Conservation (phyloP, 352 stramenopile species). For the Phytophthora citrophthora region DNA sequence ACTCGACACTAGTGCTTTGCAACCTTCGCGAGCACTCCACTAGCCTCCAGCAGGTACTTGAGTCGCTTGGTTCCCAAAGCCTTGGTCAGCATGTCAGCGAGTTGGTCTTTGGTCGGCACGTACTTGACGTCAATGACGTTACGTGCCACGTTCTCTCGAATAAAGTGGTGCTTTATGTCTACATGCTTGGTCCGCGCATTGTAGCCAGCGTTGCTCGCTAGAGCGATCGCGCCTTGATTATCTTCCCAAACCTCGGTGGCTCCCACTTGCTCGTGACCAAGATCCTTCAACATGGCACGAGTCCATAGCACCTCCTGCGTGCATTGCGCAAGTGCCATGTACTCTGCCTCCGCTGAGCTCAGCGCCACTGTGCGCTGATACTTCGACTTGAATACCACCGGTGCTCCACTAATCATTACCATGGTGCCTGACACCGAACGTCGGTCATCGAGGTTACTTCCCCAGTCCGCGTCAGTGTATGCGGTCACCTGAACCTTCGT, state of each 20-base stretch:
- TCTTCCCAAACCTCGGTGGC: neutral
- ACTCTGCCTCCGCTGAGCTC: slow-evolving; percentile 3
- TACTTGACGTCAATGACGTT: neutral
- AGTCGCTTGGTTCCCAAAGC: too few species aligned
- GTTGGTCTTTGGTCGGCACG: too few species aligned
- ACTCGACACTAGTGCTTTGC: too few species aligned
- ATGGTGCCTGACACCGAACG: neutral
- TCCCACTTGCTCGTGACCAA: slow-evolving; percentile 3
- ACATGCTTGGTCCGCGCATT: slow-evolving; percentile 1
- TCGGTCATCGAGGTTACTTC: slow-evolving; percentile 1
- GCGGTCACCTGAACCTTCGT: neutral
- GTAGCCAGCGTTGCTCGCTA: slow-evolving; percentile 10
- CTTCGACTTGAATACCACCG: slow-evolving; percentile 3
- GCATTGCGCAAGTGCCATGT: neutral
- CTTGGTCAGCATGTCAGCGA: too few species aligned
- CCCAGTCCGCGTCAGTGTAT: slow-evolving; percentile 1
- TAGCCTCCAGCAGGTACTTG: too few species aligned
- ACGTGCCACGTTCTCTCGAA: neutral
- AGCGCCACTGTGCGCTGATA: slow-evolving; percentile 1
- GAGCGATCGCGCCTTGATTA: slow-evolving; percentile 7
- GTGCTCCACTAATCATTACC: neutral
- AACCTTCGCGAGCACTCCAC: too few species aligned
- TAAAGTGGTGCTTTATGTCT: slow-evolving; percentile 7
- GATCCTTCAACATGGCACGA: neutral
- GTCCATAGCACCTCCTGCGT: slow-evolving; percentile 2